Evolutionary conservation across 2,329 filamentous ascomycete genomes (phyloP).

Genomic region (Talaromyces marneffei): DNA sequence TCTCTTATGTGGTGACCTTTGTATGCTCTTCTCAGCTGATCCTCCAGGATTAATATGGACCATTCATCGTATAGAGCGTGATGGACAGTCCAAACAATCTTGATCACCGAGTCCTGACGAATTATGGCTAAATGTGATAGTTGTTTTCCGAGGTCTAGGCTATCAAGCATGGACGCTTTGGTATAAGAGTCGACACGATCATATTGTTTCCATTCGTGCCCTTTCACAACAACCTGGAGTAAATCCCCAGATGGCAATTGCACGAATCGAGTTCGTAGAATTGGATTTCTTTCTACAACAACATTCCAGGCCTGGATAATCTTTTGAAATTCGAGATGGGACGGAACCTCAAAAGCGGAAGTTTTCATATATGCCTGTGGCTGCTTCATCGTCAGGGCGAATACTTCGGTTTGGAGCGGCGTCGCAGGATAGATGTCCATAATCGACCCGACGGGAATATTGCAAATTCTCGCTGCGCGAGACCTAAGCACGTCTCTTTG

Average conservation of each 20-base stretch:
- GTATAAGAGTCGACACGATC: conserved; percentile 26
- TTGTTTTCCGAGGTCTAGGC: conserved; percentile 30
- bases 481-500: neutral
- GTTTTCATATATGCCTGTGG: neutral
- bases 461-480: neutral
- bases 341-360: neutral
- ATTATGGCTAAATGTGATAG: conserved; percentile 35
- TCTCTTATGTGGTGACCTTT: neutral
- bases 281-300: conserved; percentile 39
- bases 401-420: conserved; percentile 39
- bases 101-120: conserved; percentile 10
- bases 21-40: neutral
- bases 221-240: conserved; percentile 36
- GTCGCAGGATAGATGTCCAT: conserved; percentile 34
- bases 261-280: conserved; percentile 42
- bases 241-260: conserved; percentile 19
- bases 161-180: conserved; percentile 21
- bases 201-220: neutral
- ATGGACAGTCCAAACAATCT: conserved; percentile 20
- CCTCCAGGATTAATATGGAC: conserved; percentile 8
- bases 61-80: conserved; percentile 11
- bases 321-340: neutral
- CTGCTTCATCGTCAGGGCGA: conserved; percentile 19
- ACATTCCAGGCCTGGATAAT: neutral
- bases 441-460: neutral